A percentile compares a stretch with the other conserved stretches of the same genome.
These are phyloP conservation scores for Combretum micranthum DNA, from an alignment of 345 rosid genomes.

Conservation along the genomic window DNA sequence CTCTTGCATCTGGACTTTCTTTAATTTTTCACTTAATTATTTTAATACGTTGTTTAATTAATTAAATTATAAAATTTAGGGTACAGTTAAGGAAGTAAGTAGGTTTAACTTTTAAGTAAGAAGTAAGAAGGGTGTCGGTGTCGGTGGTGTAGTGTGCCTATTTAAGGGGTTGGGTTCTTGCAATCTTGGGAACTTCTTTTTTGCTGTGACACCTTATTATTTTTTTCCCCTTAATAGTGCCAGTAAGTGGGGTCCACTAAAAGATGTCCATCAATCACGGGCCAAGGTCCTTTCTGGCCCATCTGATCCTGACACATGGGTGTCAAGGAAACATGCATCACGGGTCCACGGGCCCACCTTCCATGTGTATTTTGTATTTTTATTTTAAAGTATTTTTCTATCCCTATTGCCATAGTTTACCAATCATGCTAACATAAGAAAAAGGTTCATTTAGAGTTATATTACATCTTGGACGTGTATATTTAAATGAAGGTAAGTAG, in stretches of 20 bases:
- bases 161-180: no score
- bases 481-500: no score
- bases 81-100: background rate
- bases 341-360: background rate
- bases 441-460: no score
- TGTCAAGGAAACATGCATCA: slow-evolving; percentile 13
- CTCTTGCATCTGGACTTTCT: background rate
- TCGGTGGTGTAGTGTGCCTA: no score
- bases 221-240: slow-evolving; percentile 5
- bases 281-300: background rate
- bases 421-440: no score
- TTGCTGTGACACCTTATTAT: background rate
- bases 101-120: no score
- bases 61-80: slow-evolving; percentile 2
- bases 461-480: no score
- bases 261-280: slow-evolving; percentile 4
- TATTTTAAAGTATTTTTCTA: no score
- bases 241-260: slow-evolving; percentile 8
- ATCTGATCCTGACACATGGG: slow-evolving; percentile 19
- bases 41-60: background rate
- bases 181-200: no score
- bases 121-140: slow-evolving; percentile 68
- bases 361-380: no score
- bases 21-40: background rate
- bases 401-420: no score